Evolutionary conservation across 352 stramenopile genomes (phyloP), one percentile per base, ranked within the genome.

Genomic region (Phytophthora pseudosyringae): DNA sequence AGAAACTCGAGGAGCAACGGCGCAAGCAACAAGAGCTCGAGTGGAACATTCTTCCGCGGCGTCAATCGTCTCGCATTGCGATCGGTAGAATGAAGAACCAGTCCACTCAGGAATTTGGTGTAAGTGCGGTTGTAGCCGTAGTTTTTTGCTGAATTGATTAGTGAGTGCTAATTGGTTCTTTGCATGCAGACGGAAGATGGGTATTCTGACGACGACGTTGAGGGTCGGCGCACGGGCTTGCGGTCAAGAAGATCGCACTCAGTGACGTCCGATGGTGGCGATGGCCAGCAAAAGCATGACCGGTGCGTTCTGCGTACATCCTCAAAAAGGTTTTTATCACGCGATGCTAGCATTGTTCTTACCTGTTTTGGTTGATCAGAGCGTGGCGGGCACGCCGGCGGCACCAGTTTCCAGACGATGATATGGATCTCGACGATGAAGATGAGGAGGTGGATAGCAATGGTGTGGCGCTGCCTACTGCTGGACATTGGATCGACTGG

Each of bases 31-130:
- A 87, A 39, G 82, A 93, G 47, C 63, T 91, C 12, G 68, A 75
- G 8, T 94, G 81, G 83, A 86, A 94, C 54, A 80, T 90, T 28
- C 59, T 96, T 31, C 86, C 88, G n/a, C 79, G 86, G 2, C 78
- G 88, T 8, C 82, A 93, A 56, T 96, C 88, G 25, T 96, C 88
- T 31, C 84, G 88, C 8, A 89, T 94, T 28, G 88, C 88, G 21
- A 93, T 94, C 9, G 76, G 76, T 4, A 86, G 78, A 61, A 93
- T 96, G 71, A 90, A 83, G 32, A 76, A 53, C 15, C 86, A 95
- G 48, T 86, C 80, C 36, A 74, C 66, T 40, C 69, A 74, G 3
- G 80, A 83, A 1, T 93, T 81, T 0, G 84, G 82, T 33, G 80
- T 80, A 67, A 48, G 64, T 73, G 3, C 26, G 33, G 8, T 16